Conservation (phyloP, 805 yeast species). For the Candida pini region DNA sequence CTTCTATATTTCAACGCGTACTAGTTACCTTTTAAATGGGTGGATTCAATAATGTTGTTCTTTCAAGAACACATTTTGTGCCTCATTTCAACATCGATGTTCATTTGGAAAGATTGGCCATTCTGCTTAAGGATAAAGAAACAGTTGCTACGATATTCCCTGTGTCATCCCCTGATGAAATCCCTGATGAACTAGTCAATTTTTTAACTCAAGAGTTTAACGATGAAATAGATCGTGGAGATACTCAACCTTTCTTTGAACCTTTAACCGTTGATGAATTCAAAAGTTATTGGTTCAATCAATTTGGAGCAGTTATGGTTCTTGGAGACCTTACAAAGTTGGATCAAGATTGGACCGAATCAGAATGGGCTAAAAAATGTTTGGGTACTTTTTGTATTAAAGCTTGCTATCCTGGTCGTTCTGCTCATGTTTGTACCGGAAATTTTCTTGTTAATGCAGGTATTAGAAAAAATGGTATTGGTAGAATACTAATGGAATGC, state of each 20-base stretch:
- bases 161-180: conserved; percentile 53
- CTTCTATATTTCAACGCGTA: neutral
- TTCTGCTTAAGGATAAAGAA: conserved; percentile 78
- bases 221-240: conserved; percentile 86
- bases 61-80: conserved; percentile 25
- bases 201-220: conserved; percentile 90
- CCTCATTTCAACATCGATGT: conserved; percentile 25
- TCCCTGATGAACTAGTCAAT: conserved; percentile 74
- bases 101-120: conserved; percentile 60
- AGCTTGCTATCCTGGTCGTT: conserved; percentile 89
- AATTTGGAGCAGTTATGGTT: conserved; percentile 71
- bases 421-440: conserved; percentile 89
- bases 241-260: conserved; percentile 81
- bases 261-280: conserved; percentile 71
- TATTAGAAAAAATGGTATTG: conserved; percentile 88
- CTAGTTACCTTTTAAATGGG: conserved; percentile 19
- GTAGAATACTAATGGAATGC: conserved; percentile 76
- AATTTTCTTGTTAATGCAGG: conserved; percentile 89
- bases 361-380: conserved; percentile 91
- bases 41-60: conserved; percentile 26
- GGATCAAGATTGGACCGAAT: conserved; percentile 32
- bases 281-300: conserved; percentile 81
- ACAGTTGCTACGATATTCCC: conserved; percentile 94
- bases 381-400: conserved; percentile 81
- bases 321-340: conserved; percentile 63